Base-by-base conservation (phyloP, 352 stramenopile species). In the Globisporangium nagaii region DNA sequence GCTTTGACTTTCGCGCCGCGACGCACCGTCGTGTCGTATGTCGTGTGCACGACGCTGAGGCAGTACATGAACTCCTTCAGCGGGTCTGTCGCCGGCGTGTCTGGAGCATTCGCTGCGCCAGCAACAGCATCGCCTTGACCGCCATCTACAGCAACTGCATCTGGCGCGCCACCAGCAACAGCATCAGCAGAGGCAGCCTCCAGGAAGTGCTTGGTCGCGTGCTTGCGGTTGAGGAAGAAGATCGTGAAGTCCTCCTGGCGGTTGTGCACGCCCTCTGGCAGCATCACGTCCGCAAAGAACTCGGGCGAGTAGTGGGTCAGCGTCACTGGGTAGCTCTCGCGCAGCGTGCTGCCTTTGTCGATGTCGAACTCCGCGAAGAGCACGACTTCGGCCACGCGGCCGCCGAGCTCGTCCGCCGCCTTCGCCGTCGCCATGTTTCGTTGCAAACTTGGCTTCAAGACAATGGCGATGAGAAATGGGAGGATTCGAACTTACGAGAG, bases 251-350 rank as follows among this genome's bases (percentile, higher is more conserved):
- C 85, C 40, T 92, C 64, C 30, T 90, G 54, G 43, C 85, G 85
- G 64, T 95, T 95, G 75, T 95, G 85, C 56, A 92, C 82, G 44
- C 85, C 85, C 47, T 95, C 85, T 20, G 85, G 85, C 25, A 95
- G 60, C 85, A 95, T 95, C 30, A 87, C 81, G 54, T 95, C 85
- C 24, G 85, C 85, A 54, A 95, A 95, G 61, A 94, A 95, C 70
- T 95, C 85, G 63, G 83, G 71, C 51, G 82, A 88, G 66, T 93
- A 93, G 66, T 91, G 75, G 30, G 73, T 49, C 35, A 90, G 76
- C 12, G 68, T 60, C 1, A 24, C 35, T 7, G 85, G 85, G 43
- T 75, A 93, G 57, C 76, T 91, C 49, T 73, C 67, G 35, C 85
- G 79, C 53, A 95, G 59, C 28, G 84, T 95, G 62, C 83, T 93